Base-by-base conservation (phyloP, 2,329 filamentous ascomycete species). In the Cryphonectria naterciae region DNA sequence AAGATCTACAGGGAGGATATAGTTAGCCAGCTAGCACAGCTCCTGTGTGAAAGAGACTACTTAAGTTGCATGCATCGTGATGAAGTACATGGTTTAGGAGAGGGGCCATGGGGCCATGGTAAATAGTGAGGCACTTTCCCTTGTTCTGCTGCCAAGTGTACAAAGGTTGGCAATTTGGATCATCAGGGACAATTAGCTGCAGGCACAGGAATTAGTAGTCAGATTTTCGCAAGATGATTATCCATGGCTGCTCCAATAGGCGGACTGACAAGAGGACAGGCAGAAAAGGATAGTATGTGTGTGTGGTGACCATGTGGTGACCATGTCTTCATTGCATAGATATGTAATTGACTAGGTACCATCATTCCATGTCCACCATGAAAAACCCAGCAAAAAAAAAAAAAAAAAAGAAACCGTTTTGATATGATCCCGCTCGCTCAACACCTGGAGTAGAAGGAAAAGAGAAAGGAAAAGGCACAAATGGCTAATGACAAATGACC, bases 371-470 rank as follows among this genome's bases (percentile, higher is more conserved):
- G 39, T 52, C 32, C 67, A 19, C 37, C 7, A 11, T 52, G 5
- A 22, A 35, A 28, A 37, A 41, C 58, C 43, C 39, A 61, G 41
- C 35, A 39, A 49, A n/a, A n/a, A n/a, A 11, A 19, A n/a, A n/a
- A 11, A 19, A 43, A 17, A 32, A 32, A 32, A 32, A 32, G 32
- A 49, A 37, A 25, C 39, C 56, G 25, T 46, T 69, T 66, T 69
- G 46, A 58, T 67, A 43, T 67, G 15, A 70, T 67, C 67, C 64
- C 70, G 70, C 67, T 67, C 67, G 60, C 67, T 62, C 32, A 69
- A 66, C 58, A 56, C 22, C 62, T 37, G 49, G 19, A 49, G 25
- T 68, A 43, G n/a, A 60, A 68, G 35, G 68, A 43, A 39, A 43
- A 39, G 25, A 32, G n/a, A 22, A 46, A 54, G 13, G 4, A 28